phyloP scores from a whole-genome alignment of 2,329 filamentous ascomycete genomes.

The Xylaria sp. region DNA sequence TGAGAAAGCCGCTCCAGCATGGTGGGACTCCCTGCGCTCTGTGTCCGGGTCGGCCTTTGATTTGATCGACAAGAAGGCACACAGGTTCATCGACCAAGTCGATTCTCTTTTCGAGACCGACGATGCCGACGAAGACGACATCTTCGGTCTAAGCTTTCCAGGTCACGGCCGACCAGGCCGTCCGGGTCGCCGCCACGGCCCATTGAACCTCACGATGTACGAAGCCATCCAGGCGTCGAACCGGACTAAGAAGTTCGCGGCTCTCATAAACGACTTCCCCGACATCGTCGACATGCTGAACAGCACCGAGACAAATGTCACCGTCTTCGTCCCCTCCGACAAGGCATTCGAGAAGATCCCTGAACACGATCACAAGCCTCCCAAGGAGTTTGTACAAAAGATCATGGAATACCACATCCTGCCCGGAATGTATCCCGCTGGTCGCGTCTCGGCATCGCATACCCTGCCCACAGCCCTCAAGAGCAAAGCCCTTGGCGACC shows the following conservation, averaged over 20 bases:
- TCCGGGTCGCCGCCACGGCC: conserved; percentile 34
- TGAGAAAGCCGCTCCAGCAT: conserved; percentile 21
- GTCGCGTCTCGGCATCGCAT: conserved; percentile 73
- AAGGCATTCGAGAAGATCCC: conserved; percentile 75
- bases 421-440: conserved; percentile 72
- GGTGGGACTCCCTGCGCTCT: conserved; percentile 20
- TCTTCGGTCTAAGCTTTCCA: conserved; percentile 8
- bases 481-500: conserved; percentile 68
- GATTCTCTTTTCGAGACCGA: conserved; percentile 36
- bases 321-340: conserved; percentile 83
- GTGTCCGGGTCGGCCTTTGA: conserved; percentile 25
- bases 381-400: conserved; percentile 75
- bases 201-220: conserved; percentile 77
- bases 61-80: conserved; percentile 27
- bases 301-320: conserved; percentile 78
- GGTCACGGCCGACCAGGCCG: conserved; percentile 26
- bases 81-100: conserved; percentile 34
- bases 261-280: conserved; percentile 77
- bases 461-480: conserved; percentile 78
- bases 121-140: conserved; percentile 38
- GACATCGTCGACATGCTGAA: conserved; percentile 80
- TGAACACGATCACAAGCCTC: conserved; percentile 65
- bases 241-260: conserved; percentile 79
- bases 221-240: conserved; percentile 80
- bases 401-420: conserved; percentile 81